Base-by-base conservation (phyloP, 73 alveolate species). In the Paramecium tetraurelia region DNA sequence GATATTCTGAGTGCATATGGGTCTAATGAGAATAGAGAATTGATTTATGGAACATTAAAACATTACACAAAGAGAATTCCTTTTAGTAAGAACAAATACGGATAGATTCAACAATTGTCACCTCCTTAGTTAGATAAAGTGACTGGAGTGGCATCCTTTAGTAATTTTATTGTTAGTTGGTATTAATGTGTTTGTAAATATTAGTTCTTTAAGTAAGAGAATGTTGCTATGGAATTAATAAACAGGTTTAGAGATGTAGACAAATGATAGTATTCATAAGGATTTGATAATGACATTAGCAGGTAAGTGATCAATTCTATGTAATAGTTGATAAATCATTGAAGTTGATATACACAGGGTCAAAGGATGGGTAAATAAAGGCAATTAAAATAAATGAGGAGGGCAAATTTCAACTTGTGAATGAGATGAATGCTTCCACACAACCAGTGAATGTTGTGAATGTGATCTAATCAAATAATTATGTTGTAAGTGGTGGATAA, bases 61-160 rank as follows among this genome's bases (percentile, higher is more conserved):
- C 87, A 75, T 75, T 41, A 75, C 16, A 41, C 59, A 1, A 75
- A 75, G n/a, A 75, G 58, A 20, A 75, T 75, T 14, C 87, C 58
- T 21, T 38, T 41, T 7, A 41, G 11, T 20, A 38, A 75, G 10
- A 75, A 75, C 12, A 75, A 41, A 75, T 75, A 38, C 35, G 87
- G 87, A 75, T n/a, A 75, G 35, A 35, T 75, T 38, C 35, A 75
- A 75, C 8, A 38, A 24, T 36, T 75, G 8, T n/a, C 16, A 24
- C 87, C 87, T 35, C 87, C 87, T 75, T 41, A 75, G 8, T 75
- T 38, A 38, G 87, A 75, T 75, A 75, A 75, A 7, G 87, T 75
- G 3, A 75, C 33, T 3, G 87, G 87, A 16, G 87, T 75, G 22
- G 87, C 58, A 29, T 21, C 46, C 4, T 22, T 35, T 75, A 41